Evolutionary conservation across 306 rosid genomes (phyloP).

Genomic region (Neltuma alba): DNA sequence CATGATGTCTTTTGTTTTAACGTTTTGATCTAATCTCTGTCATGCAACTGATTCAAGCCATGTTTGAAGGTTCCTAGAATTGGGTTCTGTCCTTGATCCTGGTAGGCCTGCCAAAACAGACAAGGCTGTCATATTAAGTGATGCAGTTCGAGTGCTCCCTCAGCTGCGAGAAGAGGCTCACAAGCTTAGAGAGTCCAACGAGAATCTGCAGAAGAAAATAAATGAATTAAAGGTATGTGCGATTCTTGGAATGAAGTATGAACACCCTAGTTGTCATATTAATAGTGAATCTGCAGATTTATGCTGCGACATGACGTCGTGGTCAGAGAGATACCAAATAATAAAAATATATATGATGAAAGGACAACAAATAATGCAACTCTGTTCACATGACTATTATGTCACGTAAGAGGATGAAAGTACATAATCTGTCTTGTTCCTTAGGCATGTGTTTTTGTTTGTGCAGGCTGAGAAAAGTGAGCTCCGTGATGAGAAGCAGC

Average conservation of each 20-base stretch:
- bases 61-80: conserved; percentile 65
- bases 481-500: conserved; percentile 83
- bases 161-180: conserved; percentile 63
- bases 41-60: conserved; percentile 29
- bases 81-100: conserved; percentile 68
- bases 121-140: conserved; percentile 69
- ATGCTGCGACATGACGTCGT: too few relatives aligned
- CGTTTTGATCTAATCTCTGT: neutral
- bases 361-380: neutral
- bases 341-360: neutral
- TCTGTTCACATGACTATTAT: neutral
- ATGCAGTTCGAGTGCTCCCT: conserved; percentile 61
- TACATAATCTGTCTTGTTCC: neutral
- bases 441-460: conserved; percentile 17
- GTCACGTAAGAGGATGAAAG: neutral
- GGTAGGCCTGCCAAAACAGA: conserved; percentile 77
- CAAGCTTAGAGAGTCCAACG: conserved; percentile 58
- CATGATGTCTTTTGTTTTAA: conserved; percentile 15
- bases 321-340: neutral
- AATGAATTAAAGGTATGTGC: conserved; percentile 67
- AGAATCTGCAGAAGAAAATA: conserved; percentile 60
- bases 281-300: neutral
- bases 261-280: neutral
- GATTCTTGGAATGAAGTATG: conserved; percentile 15
- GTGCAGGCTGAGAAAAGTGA: conserved; percentile 80